A percentile compares a stretch with the other conserved stretches of the same genome.
These are phyloP conservation scores for Exophiala sp. DNA, from an alignment of 2,329 filamentous ascomycete genomes.

Conservation along the genomic window DNA sequence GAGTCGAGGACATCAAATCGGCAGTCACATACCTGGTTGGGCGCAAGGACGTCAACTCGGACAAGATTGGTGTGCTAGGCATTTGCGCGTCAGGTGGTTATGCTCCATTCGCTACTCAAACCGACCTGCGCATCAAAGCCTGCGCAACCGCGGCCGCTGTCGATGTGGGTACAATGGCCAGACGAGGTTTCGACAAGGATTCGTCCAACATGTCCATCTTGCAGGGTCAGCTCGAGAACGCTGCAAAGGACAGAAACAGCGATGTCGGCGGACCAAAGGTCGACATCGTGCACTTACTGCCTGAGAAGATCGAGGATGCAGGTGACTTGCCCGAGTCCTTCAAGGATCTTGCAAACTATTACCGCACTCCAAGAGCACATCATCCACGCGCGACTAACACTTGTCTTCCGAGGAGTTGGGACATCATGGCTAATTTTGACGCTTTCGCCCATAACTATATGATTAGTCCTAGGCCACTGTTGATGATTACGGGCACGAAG, in stretches of 20 bases:
- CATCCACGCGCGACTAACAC: conserved; percentile 22
- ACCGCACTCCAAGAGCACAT: conserved; percentile 23
- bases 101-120: conserved; percentile 34
- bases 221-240: conserved; percentile 7
- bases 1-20: conserved; percentile 36
- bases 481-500: conserved; percentile 30
- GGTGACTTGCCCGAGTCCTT: conserved; percentile 11
- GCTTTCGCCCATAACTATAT: conserved; percentile 24
- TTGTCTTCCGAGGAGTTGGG: conserved; percentile 19
- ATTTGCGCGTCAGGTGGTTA: conserved; percentile 41
- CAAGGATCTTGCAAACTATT: conserved; percentile 26
- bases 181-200: conserved; percentile 25
- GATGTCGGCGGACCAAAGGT: conserved; percentile 10
- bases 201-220: conserved; percentile 9
- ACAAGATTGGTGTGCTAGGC: conserved; percentile 39
- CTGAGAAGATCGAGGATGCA: conserved; percentile 9
- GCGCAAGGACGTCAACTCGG: conserved; percentile 30
- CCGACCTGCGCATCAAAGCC: conserved; percentile 40
- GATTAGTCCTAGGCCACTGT: conserved; percentile 29
- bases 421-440: conserved; percentile 27
- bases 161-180: conserved; percentile 33
- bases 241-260: conserved; percentile 2
- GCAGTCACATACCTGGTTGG: conserved; percentile 35
- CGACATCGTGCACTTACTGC: conserved; percentile 13
- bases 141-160: conserved; percentile 34